Percentiles rank a stretch among this genome's conserved stretches.
Conservation (phyloP, 805 yeast genomes). For the Hanseniaspora hatyaiensis region DNA sequence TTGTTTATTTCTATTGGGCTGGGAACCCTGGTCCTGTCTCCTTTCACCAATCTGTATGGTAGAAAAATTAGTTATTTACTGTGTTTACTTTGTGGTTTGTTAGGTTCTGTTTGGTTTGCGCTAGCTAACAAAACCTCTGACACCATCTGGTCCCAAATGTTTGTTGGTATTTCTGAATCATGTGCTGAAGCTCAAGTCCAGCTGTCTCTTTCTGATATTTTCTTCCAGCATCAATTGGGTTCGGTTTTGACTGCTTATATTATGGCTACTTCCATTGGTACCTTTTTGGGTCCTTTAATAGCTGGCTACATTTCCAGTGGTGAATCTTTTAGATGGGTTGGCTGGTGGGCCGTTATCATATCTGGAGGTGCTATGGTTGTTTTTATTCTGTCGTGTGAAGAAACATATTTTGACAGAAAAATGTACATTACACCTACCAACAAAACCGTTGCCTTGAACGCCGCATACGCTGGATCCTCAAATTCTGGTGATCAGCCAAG, state of each 20-base stretch:
- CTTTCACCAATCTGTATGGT: slow-evolving; percentile 58
- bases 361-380: slow-evolving; percentile 48
- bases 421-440: slow-evolving; percentile 31
- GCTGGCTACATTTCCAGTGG: slow-evolving; percentile 57
- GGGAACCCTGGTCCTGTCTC: slow-evolving; percentile 52
- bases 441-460: slow-evolving; percentile 17
- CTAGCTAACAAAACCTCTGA: slow-evolving; percentile 42
- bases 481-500: background rate
- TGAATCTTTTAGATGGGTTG: slow-evolving; percentile 66
- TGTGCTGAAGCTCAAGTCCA: slow-evolving; percentile 66
- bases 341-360: slow-evolving; percentile 53
- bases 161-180: slow-evolving; percentile 71
- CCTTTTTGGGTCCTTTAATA: slow-evolving; percentile 66
- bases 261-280: slow-evolving; percentile 62
- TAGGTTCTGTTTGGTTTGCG: slow-evolving; percentile 67
- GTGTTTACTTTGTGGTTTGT: slow-evolving; percentile 47
- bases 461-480: background rate
- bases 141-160: slow-evolving; percentile 65
- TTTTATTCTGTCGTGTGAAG: slow-evolving; percentile 53
- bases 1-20: slow-evolving; percentile 60
- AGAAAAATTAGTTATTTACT: slow-evolving; percentile 52
- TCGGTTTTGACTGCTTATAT: slow-evolving; percentile 61
- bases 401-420: slow-evolving; percentile 52
- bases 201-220: slow-evolving; percentile 59
- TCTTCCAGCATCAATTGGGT: slow-evolving; percentile 67